Evolutionary conservation across 2,329 filamentous ascomycete species (phyloP).

Genomic region (Penicillium sclerotigenum): DNA sequence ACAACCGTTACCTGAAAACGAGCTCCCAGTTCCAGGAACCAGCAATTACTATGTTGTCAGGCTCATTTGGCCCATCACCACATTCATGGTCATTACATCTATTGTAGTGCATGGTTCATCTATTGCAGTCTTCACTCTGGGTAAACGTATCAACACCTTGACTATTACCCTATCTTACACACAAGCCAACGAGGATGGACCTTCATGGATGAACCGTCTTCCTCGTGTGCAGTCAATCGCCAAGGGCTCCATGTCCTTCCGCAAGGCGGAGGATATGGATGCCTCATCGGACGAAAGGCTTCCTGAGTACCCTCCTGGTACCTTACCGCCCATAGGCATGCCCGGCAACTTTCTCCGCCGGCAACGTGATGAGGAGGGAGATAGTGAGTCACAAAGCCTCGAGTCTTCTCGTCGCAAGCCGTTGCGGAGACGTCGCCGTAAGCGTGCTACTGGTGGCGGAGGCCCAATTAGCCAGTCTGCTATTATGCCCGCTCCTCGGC

Average conservation of each 20-base stretch:
- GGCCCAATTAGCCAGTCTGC: slow-evolving; percentile 88
- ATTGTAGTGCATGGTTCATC: slow-evolving; percentile 98
- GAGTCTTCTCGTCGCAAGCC: slow-evolving; percentile 53
- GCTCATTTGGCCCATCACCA: slow-evolving; percentile 92
- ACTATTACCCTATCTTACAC: slow-evolving; percentile 97
- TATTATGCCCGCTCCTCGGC: slow-evolving; percentile 63
- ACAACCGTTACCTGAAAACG: slow-evolving; percentile 66
- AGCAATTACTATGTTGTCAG: slow-evolving; percentile 70
- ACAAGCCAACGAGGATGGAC: slow-evolving; percentile 78
- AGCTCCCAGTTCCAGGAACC: slow-evolving; percentile 50
- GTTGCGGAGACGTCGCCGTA: slow-evolving; percentile 58
- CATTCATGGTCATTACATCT: slow-evolving; percentile 89
- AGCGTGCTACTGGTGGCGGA: slow-evolving; percentile 73
- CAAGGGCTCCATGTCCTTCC: slow-evolving; percentile 70
- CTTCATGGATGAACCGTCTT: slow-evolving; percentile 91
- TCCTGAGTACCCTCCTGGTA: slow-evolving; percentile 62
- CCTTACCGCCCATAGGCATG: slow-evolving; percentile 67
- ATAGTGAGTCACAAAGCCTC: slow-evolving; percentile 55
- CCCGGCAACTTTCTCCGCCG: slow-evolving; percentile 77
- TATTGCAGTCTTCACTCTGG: slow-evolving; percentile 93
- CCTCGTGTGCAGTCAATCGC: slow-evolving; percentile 80
- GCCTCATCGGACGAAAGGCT: slow-evolving; percentile 57
- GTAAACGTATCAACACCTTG: slow-evolving; percentile 96
- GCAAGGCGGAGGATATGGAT: slow-evolving; percentile 68
- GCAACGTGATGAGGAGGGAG: slow-evolving; percentile 65